Evolutionary conservation across 1,284 basidiomycete species (phyloP).

Genomic region (Termitomyces sp.): DNA sequence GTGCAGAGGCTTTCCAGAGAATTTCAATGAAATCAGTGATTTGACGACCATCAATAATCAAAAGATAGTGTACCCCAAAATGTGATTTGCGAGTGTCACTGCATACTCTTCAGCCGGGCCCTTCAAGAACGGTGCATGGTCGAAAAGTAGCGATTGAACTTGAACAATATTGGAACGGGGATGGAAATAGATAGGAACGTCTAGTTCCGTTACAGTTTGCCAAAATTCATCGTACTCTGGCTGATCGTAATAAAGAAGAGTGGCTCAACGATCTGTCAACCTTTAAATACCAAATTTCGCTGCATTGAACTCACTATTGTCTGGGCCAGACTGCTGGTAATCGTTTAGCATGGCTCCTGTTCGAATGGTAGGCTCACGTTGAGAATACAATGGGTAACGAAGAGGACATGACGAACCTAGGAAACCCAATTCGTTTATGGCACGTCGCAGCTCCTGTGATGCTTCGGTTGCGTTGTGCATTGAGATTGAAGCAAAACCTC

Average conservation of each 20-base stretch:
- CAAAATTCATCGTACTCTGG: conserved; percentile 42
- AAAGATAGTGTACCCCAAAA: conserved; percentile 35
- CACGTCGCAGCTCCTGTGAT: conserved; percentile 35
- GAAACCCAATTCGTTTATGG: conserved; percentile 38
- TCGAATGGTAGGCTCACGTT: background rate
- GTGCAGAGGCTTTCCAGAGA: conserved; percentile 25
- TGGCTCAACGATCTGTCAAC: conserved; percentile 22
- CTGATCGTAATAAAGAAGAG: conserved; percentile 38
- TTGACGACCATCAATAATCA: background rate
- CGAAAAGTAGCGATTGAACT: conserved; percentile 25
- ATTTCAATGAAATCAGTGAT: background rate
- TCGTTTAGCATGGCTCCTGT: conserved; percentile 35
- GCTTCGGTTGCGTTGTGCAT: conserved; percentile 43
- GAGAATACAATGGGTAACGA: background rate
- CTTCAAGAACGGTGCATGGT: conserved; percentile 30
- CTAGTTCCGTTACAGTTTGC: conserved; percentile 36
- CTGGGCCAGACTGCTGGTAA: conserved; percentile 35
- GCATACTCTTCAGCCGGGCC: conserved; percentile 36
- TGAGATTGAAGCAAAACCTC: conserved; percentile 38
- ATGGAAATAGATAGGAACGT: conserved; percentile 42
- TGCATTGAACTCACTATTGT: conserved; percentile 22
- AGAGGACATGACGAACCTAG: conserved; percentile 20
- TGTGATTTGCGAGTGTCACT: conserved; percentile 35
- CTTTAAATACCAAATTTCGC: background rate
- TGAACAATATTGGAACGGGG: conserved; percentile 31